Base-by-base conservation (phyloP, 2,329 filamentous ascomycete species). In the Thermothelomyces thermophilus region DNA sequence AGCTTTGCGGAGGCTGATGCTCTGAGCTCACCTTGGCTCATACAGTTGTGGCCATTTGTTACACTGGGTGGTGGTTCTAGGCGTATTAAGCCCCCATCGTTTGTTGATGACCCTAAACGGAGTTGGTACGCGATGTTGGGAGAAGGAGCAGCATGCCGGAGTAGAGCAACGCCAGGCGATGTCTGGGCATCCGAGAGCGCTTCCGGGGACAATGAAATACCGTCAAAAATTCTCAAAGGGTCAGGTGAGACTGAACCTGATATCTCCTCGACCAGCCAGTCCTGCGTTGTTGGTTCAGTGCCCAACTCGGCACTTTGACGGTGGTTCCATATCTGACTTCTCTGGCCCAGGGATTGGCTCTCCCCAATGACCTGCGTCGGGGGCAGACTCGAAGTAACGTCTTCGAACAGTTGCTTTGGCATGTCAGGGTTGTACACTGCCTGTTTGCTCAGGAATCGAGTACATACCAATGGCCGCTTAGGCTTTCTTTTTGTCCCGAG, bases 391-490 rank as follows among this genome's bases (percentile, higher is more conserved):
- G 52, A 45, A 8, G 46, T 20, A 8, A n/a, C 41, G 9, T 47
- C 24, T 13, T 42, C 55, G 3, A 50, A 37, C 1, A 55, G 20
- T 54, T 57, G 54, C 56, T 58, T 33, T n/a, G 9, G 5, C 14
- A 1, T 6, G 37, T 58, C 11, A 55, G 49, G 17, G 14, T 1
- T 11, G 16, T 2, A 17, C 16, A 11, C 7, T 2, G 33, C 6
- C 20, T 3, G 22, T 7, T 4, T 2, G 22, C 16, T 19, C n/a
- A 9, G 17, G 5, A 43, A 6, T 9, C 5, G 8, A 35, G 16
- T 36, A 42, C 56, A 31, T 44, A 56, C 56, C 37, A 56, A 13
- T 4, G 56, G 55, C 16, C 33, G 37, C 43, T 58, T 58, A 9
- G 55, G 51, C 22, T 52, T 58, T n/a, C 56, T 53, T 20, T 50